phyloP scores from a whole-genome alignment of 345 rosid genomes.

The Brassica napus region Da-Ae NC_063438.1:26595501-26596000 shows the following conservation, averaged over 20 bases:
- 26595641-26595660: slow-evolving; percentile 73
- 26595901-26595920: neutral
- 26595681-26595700: neutral
- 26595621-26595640: slow-evolving; percentile 55
- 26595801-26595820: neutral
- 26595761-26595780: neutral
- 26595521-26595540: slow-evolving; percentile 56
- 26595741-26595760: neutral
- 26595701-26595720: neutral
- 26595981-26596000: neutral
- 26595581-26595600: slow-evolving; percentile 81
- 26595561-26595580: slow-evolving; percentile 71
- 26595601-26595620: slow-evolving; percentile 68
- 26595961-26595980: neutral
- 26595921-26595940: neutral
- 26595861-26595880: neutral
- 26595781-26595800: neutral
- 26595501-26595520: slow-evolving; percentile 70
- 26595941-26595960: neutral
- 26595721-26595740: neutral
- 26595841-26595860: neutral
- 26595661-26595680: neutral
- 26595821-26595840: neutral
- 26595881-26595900: neutral
- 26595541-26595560: slow-evolving; percentile 62